A percentile compares a stretch with the other conserved stretches of the same genome.
These are phyloP conservation scores for Gelatoporia subvermispora DNA, from an alignment of 768 basidiomycete genomes.

Conservation along the genomic window DNA sequence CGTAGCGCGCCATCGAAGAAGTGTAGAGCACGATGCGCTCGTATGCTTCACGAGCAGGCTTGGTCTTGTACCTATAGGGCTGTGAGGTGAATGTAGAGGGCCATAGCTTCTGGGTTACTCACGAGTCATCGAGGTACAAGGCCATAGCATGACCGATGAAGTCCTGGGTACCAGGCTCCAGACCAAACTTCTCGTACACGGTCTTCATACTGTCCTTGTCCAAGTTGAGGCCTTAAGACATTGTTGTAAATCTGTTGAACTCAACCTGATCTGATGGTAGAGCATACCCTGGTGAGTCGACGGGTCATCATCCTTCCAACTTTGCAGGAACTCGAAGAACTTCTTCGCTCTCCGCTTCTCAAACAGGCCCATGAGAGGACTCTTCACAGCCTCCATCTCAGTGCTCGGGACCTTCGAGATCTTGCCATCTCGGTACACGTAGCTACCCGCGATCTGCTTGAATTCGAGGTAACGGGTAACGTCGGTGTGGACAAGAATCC, in stretches of 20 bases:
- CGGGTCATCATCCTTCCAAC: constrained; percentile 94
- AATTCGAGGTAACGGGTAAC: constrained; percentile 98
- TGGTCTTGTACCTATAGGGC: constrained; percentile 77
- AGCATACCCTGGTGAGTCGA: constrained; percentile 85
- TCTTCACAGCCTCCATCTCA: constrained; percentile 93
- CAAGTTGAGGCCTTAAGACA: constrained; percentile 67
- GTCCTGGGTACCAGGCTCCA: constrained; percentile 96
- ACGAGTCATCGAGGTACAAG: constrained; percentile 96
- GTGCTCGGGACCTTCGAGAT: constrained; percentile 98
- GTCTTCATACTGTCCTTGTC: constrained; percentile 90
- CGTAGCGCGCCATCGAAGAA: constrained; percentile 97
- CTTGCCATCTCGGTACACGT: constrained; percentile 92
- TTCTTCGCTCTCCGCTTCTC: constrained; percentile 98
- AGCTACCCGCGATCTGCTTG: constrained; percentile 99
- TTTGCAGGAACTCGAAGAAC: constrained; percentile 96
- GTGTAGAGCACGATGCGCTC: constrained; percentile 97
- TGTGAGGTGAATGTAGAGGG: not conserved
- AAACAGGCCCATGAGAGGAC: constrained; percentile 97
- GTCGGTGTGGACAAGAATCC: constrained; percentile 98
- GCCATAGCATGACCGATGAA: constrained; percentile 99
- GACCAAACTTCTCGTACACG: constrained; percentile 94
- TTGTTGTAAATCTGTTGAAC: not conserved
- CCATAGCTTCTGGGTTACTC: constrained; percentile 29
- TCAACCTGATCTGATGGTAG: not conserved
- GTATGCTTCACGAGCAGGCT: constrained; percentile 85